Conservation (phyloP, 2,329 filamentous ascomycete genomes). For the Penicillium corylophilum region DNA sequence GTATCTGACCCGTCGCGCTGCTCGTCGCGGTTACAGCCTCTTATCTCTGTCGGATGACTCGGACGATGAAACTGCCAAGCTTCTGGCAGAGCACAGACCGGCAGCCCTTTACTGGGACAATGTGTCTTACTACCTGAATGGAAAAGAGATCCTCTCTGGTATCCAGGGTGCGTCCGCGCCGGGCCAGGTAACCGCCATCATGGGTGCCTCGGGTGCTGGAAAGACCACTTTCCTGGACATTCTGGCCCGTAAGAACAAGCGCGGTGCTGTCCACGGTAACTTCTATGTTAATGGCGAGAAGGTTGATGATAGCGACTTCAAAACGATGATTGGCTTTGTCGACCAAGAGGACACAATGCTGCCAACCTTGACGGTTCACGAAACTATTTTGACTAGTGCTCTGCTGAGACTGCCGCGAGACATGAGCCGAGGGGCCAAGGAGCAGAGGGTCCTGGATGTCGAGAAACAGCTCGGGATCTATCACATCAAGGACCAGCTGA, state of each 20-base stretch:
- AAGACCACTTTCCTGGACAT: constrained; percentile 98
- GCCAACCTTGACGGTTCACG: constrained; percentile 91
- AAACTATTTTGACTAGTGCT: constrained; percentile 94
- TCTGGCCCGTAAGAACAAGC: constrained; percentile 93
- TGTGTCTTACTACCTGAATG: constrained; percentile 81
- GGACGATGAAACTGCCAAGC: constrained; percentile 79
- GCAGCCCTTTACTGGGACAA: constrained; percentile 85
- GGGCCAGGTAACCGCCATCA: constrained; percentile 94
- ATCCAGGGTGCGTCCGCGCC: constrained; percentile 87
- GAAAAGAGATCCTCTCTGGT: constrained; percentile 76
- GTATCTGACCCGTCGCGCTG: constrained; percentile 78
- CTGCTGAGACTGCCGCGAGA: constrained; percentile 85
- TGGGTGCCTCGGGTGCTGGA: constrained; percentile 95
- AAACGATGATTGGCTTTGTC: constrained; percentile 90
- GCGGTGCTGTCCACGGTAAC: constrained; percentile 72
- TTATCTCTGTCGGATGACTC: constrained; percentile 81
- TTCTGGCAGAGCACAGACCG: constrained; percentile 89
- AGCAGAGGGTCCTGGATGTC: constrained; percentile 86
- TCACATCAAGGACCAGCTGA: constrained; percentile 89
- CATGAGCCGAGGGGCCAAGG: constrained; percentile 85
- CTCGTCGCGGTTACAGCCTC: constrained; percentile 61
- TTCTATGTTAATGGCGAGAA: constrained; percentile 95
- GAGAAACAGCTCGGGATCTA: constrained; percentile 94
- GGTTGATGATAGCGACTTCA: constrained; percentile 79
- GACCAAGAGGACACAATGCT: constrained; percentile 98